Evolutionary conservation across 805 yeast species (phyloP).

Genomic region (Yamadazyma scolyti): DNA sequence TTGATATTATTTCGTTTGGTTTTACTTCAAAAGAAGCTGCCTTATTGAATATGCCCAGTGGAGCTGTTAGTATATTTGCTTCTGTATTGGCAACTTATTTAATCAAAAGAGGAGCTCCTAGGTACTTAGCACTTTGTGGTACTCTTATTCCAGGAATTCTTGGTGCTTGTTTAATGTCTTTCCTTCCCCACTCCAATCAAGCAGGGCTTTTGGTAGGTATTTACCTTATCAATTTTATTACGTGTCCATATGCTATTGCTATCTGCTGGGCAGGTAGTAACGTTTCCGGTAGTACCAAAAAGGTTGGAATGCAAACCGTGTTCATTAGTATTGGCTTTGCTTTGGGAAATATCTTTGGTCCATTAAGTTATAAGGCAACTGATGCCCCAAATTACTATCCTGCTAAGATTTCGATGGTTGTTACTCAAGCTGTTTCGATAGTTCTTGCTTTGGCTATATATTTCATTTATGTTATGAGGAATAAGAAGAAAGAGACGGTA

Average conservation of each 20-base stretch:
- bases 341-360: slow-evolving; percentile 26
- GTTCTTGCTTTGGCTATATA: slow-evolving; percentile 28
- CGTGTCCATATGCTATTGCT: slow-evolving; percentile 13
- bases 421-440: slow-evolving; percentile 23
- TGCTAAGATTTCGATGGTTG: slow-evolving; percentile 18
- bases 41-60: slow-evolving; percentile 19
- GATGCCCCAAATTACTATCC: slow-evolving; percentile 25
- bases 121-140: slow-evolving; percentile 14
- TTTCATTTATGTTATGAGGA: slow-evolving; percentile 25
- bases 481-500: slow-evolving; percentile 18
- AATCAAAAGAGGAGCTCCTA: slow-evolving; percentile 16
- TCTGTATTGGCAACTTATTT: slow-evolving; percentile 15
- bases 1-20: slow-evolving; percentile 17
- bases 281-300: slow-evolving; percentile 24
- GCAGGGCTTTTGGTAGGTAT: slow-evolving; percentile 25
- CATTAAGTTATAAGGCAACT: slow-evolving; percentile 19
- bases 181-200: slow-evolving; percentile 18
- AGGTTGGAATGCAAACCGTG: slow-evolving; percentile 22
- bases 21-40: slow-evolving; percentile 17
- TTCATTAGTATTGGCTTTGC: slow-evolving; percentile 22
- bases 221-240: slow-evolving; percentile 14
- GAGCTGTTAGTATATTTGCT: slow-evolving; percentile 17
- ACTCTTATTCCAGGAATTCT: slow-evolving; percentile 17
- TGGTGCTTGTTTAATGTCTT: slow-evolving; percentile 17
- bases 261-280: slow-evolving; percentile 16